Evolutionary conservation across 352 stramenopile genomes (phyloP).

Genomic region (Phytopythium aichiense): DNA sequence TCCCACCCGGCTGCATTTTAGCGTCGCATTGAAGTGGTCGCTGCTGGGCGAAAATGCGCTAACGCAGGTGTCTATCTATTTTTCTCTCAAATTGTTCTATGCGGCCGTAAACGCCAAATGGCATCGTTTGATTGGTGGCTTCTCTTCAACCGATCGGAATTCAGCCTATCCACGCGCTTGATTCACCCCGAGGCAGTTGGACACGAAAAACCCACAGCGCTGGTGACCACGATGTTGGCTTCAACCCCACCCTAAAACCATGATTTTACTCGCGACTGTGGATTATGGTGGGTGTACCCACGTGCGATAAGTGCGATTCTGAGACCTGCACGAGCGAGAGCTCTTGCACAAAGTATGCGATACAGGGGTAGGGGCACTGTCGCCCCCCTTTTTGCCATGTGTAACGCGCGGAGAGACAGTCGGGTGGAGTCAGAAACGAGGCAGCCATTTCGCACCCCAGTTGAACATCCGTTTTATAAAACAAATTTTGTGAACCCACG

Average conservation of each 20-base stretch:
- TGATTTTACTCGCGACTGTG: background rate
- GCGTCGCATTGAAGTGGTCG: background rate
- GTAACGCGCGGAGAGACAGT: background rate
- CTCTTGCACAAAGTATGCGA: background rate
- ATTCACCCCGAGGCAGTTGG: background rate
- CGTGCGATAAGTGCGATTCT: background rate
- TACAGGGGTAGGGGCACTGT: background rate
- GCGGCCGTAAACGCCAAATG: background rate
- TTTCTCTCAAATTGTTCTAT: background rate
- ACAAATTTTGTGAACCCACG: background rate
- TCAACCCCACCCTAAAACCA: background rate
- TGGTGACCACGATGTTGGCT: slow-evolving; percentile 4
- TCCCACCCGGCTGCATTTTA: background rate
- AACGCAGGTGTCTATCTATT: background rate
- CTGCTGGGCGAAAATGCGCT: background rate
- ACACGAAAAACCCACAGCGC: background rate
- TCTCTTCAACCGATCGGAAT: background rate
- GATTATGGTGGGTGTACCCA: background rate
- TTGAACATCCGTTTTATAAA: background rate
- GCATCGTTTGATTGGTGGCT: background rate
- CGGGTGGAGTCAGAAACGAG: background rate
- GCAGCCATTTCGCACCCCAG: background rate
- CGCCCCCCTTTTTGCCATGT: background rate
- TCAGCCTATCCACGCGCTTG: background rate
- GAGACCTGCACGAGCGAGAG: background rate